Conservation (phyloP, 495 filamentous ascomycete species). For the Aspergillus saccharolyticus region DNA sequence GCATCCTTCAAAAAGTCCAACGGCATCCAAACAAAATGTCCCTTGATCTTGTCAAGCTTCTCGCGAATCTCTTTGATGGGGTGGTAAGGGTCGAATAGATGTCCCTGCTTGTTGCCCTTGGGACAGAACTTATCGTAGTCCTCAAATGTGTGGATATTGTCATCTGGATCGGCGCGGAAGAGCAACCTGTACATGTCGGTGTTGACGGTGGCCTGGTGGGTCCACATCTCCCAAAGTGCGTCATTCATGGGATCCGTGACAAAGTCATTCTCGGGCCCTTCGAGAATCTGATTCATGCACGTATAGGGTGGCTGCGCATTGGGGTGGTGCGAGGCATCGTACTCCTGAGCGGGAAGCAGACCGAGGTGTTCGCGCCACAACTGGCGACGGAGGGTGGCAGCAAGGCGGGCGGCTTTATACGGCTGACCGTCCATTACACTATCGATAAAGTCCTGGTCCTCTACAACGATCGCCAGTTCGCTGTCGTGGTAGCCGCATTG, state of each 20-base stretch:
- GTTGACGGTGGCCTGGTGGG: constrained; percentile 65
- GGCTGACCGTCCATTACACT: constrained; percentile 73
- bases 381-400: constrained; percentile 73
- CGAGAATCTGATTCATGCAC: constrained; percentile 62
- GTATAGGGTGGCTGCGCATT: constrained; percentile 80
- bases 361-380: constrained; percentile 94
- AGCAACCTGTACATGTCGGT: constrained; percentile 80
- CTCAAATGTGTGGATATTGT: constrained; percentile 79
- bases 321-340: constrained; percentile 64
- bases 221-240: constrained; percentile 83
- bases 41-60: constrained; percentile 74
- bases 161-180: constrained; percentile 91
- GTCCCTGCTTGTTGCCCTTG: constrained; percentile 64
- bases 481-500: constrained; percentile 87
- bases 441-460: constrained; percentile 70
- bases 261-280: constrained; percentile 64
- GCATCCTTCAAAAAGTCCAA: constrained; percentile 79
- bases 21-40: constrained; percentile 95
- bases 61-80: constrained; percentile 62
- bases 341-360: constrained; percentile 65
- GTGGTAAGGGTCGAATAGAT: constrained; percentile 74
- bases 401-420: constrained; percentile 69
- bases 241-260: constrained; percentile 80
- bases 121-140: constrained; percentile 80
- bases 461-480: constrained; percentile 88